These are phyloP conservation scores for Tubosaeta sp. DNA, from an alignment of 768 basidiomycete species.

Conservation along the genomic window DNA sequence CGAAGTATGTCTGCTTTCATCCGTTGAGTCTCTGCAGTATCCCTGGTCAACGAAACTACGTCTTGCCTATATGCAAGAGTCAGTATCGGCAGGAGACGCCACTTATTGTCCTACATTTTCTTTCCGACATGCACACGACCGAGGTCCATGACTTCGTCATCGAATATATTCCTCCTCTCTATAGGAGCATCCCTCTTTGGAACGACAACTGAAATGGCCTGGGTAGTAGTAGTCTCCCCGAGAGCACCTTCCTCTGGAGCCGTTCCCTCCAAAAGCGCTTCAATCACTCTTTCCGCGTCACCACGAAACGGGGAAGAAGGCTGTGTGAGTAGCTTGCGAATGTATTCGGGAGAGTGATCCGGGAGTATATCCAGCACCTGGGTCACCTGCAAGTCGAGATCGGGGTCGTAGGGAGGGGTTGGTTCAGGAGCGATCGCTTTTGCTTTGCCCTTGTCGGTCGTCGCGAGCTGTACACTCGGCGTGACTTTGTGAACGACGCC, in stretches of 20 bases:
- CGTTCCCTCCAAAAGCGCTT: slow-evolving; percentile 71
- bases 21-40: slow-evolving; percentile 57
- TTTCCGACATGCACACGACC: slow-evolving; percentile 59
- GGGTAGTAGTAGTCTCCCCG: slow-evolving; percentile 3
- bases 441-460: slow-evolving; percentile 38
- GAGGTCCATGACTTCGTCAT: slow-evolving; percentile 67
- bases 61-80: slow-evolving; percentile 38
- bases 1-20: slow-evolving; percentile 85
- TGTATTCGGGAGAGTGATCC: slow-evolving; percentile 50
- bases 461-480: slow-evolving; percentile 31
- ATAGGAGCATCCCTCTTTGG: slow-evolving; percentile 19
- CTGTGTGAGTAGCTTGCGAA: slow-evolving; percentile 53
- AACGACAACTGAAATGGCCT: neutral
- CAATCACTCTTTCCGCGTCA: slow-evolving; percentile 59
- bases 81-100: neutral
- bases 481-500: slow-evolving; percentile 34
- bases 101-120: slow-evolving; percentile 44
- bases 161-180: slow-evolving; percentile 70
- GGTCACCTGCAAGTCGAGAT: slow-evolving; percentile 53
- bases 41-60: slow-evolving; percentile 42
- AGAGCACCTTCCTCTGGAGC: slow-evolving; percentile 42
- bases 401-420: slow-evolving; percentile 30
- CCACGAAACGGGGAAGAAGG: slow-evolving; percentile 46
- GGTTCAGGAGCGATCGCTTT: slow-evolving; percentile 25
- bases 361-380: slow-evolving; percentile 80